Evolutionary conservation across 2,329 filamentous ascomycete species (phyloP), one percentile per base, ranked within the genome.

Genomic region (Microcera coccophila): DNA sequence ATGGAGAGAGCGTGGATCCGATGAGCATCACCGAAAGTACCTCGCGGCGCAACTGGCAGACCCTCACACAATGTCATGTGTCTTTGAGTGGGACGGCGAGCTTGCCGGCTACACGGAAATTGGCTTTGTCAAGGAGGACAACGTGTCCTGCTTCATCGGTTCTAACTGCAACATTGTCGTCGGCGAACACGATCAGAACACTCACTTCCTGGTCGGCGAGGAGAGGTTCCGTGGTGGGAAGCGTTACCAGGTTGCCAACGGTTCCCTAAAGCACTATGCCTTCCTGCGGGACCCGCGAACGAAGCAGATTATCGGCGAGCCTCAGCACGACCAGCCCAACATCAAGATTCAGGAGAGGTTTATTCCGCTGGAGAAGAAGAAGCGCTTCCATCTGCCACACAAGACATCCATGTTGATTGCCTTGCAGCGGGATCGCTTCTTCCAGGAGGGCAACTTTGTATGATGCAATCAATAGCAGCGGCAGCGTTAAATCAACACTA

Each of bases 161-260:
- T 52, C 55, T 15, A 52, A 50, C 16, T 60, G 57, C 53, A 60
- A 60, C 43, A 54, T 54, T 5, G 38, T 36, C 0, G 53, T 60
- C 7, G 57, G 57, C 20, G 57, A 60, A 15, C 54, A 60, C 36
- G 57, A 60, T 20, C 57, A 60, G 17, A 60, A 60, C 49, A 48
- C 55, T 2, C 57, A 60, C 37, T 48, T 60, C 10, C 26, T 60
- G 5, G 55, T 58, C 2, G 57, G 57, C 10, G 57, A 60, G 21
- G 57, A 60, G 45, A 45, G 31, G 3, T 58, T 60, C 42, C 49
- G 57, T 2, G 57, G 57, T 8, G 55, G 54, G 1, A 57, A 56
- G 26, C 31, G 57, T 4, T 60, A 60, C 34, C 48, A 60, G 38
- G 57, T 57, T 12, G 57, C 52, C 43, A 48, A 47, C 7, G 55